Base-by-base conservation (phyloP, 2,329 filamentous ascomycete species). In the Fusarium sp. region DNA sequence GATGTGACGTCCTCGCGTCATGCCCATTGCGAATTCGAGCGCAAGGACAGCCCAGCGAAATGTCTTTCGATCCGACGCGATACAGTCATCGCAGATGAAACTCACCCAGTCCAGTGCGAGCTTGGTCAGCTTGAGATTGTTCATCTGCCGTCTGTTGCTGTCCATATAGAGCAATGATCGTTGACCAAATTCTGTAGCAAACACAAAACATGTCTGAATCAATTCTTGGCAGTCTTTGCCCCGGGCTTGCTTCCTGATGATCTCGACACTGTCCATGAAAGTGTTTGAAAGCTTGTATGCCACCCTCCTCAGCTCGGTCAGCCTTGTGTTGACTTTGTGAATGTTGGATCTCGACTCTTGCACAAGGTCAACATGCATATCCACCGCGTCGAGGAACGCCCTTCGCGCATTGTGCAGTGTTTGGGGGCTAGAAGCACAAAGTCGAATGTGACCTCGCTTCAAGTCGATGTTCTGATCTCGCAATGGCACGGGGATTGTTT, bases 251-350 rank as follows among this genome's bases (percentile, higher is more conserved):
- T 91, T 92, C 73, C 95, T 90, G 74, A 99, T 97, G 72, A 94
- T 95, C 81, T 97, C 95, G 52, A 99, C 97, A 80, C 95, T 98
- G 82, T 98, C 96, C 95, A 99, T 98, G 83, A 99, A 98, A 8
- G 95, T 95, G 84, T 98, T 98, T 61, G 95, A 98, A 50, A 99
- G 88, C 83, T 97, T 98, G 87, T 97, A 98, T 4, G 96, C 95
- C 3, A 97, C 97, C 81, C 95, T 95, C 78, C 97, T 95, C 78
- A 98, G 98, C 81, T 97, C 97, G 78, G 95, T 96, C 73, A 99
- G 86, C 81, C 97, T 94, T 60, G 92, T 87, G 80, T 98, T 97
- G 76, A 99, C 97, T 77, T 97, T 94, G 73, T 94, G 93, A 42
- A 99, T 88, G 80, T 98, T 98, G 22, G 97, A 97, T 75, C 97